Percentiles rank a stretch among this genome's conserved stretches.
These are phyloP conservation scores for Trifolium repens DNA, from an alignment of 306 rosid species.

Conservation along the genomic window DNA sequence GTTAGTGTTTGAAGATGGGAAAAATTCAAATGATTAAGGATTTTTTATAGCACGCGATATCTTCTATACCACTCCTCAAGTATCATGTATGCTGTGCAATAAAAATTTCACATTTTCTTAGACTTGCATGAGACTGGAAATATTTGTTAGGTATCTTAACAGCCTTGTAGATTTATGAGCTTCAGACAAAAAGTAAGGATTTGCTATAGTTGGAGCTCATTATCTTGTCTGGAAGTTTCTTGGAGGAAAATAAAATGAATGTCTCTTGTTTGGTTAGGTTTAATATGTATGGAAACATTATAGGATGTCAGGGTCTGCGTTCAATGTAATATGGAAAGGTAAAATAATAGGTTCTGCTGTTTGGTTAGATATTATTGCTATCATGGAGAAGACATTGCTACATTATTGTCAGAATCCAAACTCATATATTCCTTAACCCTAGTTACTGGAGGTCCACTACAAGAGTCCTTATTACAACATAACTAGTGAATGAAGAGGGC, in stretches of 20 bases:
- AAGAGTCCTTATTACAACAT: slow-evolving; percentile 8
- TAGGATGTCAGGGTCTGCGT: slow-evolving; percentile 11
- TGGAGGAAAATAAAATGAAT: neutral
- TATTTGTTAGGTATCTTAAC: neutral
- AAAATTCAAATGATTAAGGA: slow-evolving; percentile 9
- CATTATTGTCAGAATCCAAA: slow-evolving; percentile 16
- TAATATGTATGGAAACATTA: neutral
- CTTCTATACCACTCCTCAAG: slow-evolving; percentile 2
- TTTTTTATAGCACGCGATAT: neutral
- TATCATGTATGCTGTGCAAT: neutral
- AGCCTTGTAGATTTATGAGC: slow-evolving; percentile 1
- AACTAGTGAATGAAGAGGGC: slow-evolving; percentile 2
- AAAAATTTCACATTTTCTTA: neutral
- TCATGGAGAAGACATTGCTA: neutral
- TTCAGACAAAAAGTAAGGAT: neutral
- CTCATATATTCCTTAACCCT: slow-evolving; percentile 8
- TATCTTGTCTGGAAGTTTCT: slow-evolving; percentile 15
- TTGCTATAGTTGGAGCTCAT: slow-evolving; percentile 3
- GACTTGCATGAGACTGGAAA: neutral
- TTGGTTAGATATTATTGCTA: slow-evolving; percentile 17
- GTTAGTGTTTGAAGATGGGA: neutral
- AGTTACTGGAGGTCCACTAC: slow-evolving; percentile 8
- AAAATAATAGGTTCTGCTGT: slow-evolving; percentile 3
- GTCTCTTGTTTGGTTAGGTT: slow-evolving; percentile 23
- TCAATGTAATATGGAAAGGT: neutral